Evolutionary conservation across 2,329 filamentous ascomycete species (phyloP).

Genomic region (Helotiales sp.): DNA sequence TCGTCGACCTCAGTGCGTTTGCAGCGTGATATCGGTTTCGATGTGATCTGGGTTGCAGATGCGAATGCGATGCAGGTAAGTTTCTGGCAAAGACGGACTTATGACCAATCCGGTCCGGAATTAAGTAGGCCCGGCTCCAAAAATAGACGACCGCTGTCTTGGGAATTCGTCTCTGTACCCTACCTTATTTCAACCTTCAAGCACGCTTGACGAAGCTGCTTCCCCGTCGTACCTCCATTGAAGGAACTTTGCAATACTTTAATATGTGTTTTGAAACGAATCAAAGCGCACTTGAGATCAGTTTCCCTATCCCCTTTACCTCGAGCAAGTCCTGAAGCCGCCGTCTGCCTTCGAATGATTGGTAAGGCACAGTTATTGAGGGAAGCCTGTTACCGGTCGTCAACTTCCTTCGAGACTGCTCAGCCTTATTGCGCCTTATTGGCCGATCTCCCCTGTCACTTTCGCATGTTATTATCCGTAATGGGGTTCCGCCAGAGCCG

Average conservation of each 20-base stretch:
- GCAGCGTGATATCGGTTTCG: neutral
- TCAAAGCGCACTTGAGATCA: no score
- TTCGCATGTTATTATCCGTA: neutral
- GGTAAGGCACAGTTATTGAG: neutral
- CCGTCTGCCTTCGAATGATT: neutral
- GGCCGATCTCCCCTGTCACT: neutral
- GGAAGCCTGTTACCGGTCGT: neutral
- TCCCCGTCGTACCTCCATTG: slow-evolving; percentile 2
- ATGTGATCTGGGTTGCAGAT: slow-evolving; percentile 1
- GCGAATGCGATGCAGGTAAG: neutral
- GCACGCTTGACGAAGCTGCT: neutral
- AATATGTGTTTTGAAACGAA: neutral
- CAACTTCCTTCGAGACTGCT: neutral
- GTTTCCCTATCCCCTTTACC: no score
- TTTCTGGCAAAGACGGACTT: no score
- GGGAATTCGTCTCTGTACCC: neutral
- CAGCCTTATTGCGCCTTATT: slow-evolving; percentile 2
- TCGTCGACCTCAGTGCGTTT: neutral
- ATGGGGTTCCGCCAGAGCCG: neutral
- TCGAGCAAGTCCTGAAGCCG: neutral
- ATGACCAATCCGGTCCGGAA: no score
- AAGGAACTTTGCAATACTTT: no score
- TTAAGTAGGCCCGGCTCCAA: no score
- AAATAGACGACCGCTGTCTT: no score
- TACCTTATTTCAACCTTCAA: neutral